Conservation (phyloP, 2,329 filamentous ascomycete genomes). For the Ophiosphaerella narmari region DNA sequence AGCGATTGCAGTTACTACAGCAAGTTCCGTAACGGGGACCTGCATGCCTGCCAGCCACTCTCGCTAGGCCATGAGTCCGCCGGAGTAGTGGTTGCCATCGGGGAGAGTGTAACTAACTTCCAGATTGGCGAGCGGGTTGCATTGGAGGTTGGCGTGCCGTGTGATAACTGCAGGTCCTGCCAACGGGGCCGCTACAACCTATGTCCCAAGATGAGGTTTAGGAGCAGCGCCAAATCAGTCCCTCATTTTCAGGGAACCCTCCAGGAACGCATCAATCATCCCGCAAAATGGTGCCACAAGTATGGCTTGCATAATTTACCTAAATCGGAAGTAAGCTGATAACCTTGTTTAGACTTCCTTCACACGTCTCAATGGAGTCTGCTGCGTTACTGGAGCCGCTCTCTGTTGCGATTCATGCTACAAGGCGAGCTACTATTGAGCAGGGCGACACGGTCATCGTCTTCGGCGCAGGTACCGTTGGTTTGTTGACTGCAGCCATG, state of each 20-base stretch:
- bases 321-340: constrained; percentile 32
- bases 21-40: constrained; percentile 72
- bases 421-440: constrained; percentile 70
- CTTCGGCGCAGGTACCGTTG: constrained; percentile 77
- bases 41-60: constrained; percentile 68
- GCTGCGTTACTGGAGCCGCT: constrained; percentile 62
- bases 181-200: constrained; percentile 50
- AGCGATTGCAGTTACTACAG: constrained; percentile 74
- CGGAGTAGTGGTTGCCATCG: constrained; percentile 46
- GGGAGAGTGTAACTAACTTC: constrained; percentile 44
- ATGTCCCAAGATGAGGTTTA: constrained; percentile 49
- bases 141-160: constrained; percentile 48
- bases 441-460: constrained; percentile 80
- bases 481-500: constrained; percentile 47
- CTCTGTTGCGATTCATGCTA: constrained; percentile 83
- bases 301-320: constrained; percentile 43
- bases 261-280: constrained; percentile 51
- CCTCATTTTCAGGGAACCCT: constrained; percentile 52
- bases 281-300: constrained; percentile 52
- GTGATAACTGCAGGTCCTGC: constrained; percentile 49
- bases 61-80: constrained; percentile 57
- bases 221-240: constrained; percentile 50
- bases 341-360: constrained; percentile 43
- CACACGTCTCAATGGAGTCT: constrained; percentile 46
- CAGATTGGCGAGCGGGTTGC: constrained; percentile 49